Base-by-base conservation (phyloP, 148 eudicot genomes). In the Camellia sinensis region DNA sequence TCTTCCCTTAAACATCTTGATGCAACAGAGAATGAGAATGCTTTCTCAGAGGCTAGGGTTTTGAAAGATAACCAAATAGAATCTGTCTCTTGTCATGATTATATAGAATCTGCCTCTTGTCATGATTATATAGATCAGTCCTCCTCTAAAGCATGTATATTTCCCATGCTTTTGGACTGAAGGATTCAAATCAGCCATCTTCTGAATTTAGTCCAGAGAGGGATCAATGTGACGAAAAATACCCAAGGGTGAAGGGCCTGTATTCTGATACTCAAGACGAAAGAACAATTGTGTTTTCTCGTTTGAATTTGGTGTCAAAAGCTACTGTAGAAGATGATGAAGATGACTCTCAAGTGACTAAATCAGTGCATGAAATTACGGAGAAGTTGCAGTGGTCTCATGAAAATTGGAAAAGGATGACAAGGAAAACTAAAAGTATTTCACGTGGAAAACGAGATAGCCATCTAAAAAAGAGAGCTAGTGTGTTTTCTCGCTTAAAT, bases 401-500 rank as follows among this genome's bases (percentile, higher is more conserved):
- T 41, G 59, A 73, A 67, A 82, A 54, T 37, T 82, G 84, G 84
- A 67, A 56, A 10, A 82, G 64, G 73, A 3, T 2, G 11, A 45
- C 10, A 12, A 41, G 56, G 67, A 65, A 48, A 71, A 29, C 41
- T 12, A 45, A 43, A 77, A 29, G 70, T 7, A 52, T 3, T 1
- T 0, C 22, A 37, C 57, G 19, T 37, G 13, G 19, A 69, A 75
- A 74, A 21, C n/a, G 37, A 45, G 67, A 56, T 40, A 65, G 13
- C 12, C 3, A 40, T 54, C 10, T 50, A 18, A 72, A 52, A n/a
- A 78, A 65, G 15, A 82, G 50, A 73, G 48, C 60, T 15, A 78
- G 81, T 17, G 81, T 79, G 3, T 73, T 82, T 57, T 78, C 78
- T 21, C 84, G 78, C n/a, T 78, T 82, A 43, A 45, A 8, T 43